Percentiles rank a stretch among this genome's conserved stretches.
phyloP scores from a whole-genome alignment of 345 rosid species.

The Lepidium didymum region DNA sequence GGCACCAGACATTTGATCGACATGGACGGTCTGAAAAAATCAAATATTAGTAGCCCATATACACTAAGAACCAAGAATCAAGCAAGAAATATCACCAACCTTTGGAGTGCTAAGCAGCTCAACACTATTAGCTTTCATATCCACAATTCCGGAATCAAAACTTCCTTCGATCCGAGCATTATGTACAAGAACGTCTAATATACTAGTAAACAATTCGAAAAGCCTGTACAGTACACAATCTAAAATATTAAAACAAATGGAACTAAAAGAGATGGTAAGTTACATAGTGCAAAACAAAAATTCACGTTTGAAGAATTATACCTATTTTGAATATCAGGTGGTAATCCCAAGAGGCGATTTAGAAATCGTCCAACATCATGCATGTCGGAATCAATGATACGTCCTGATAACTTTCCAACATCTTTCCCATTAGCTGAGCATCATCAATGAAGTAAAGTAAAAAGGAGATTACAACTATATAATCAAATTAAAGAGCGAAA shows the following conservation, averaged over 20 bases:
- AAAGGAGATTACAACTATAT: not conserved
- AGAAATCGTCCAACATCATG: constrained; percentile 95
- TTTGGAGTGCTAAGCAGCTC: constrained; percentile 79
- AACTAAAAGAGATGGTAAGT: not conserved
- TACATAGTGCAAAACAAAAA: not conserved
- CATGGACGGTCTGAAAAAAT: constrained; percentile 73
- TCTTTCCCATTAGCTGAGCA: constrained; percentile 82
- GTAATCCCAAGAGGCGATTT: constrained; percentile 89
- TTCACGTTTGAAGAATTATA: constrained; percentile 3
- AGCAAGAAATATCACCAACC: constrained; percentile 40
- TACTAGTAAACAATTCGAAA: constrained; percentile 82
- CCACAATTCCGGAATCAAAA: constrained; percentile 93
- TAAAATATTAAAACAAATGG: constrained; percentile 8
- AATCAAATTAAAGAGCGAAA: not conserved
- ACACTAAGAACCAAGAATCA: constrained; percentile 6
- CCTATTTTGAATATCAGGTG: constrained; percentile 98
- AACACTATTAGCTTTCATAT: constrained; percentile 81
- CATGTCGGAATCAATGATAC: constrained; percentile 98
- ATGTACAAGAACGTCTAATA: constrained; percentile 81
- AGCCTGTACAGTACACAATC: constrained; percentile 47
- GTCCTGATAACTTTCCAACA: constrained; percentile 72
- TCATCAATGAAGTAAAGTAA: constrained; percentile 4
- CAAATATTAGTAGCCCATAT: constrained; percentile 21
- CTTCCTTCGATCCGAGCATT: constrained; percentile 95
- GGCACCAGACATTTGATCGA: constrained; percentile 95